A percentile compares a stretch with the other conserved stretches of the same genome.
phyloP scores from a whole-genome alignment of 805 yeast species.

The Schizosaccharomyces japonicus region DNA sequence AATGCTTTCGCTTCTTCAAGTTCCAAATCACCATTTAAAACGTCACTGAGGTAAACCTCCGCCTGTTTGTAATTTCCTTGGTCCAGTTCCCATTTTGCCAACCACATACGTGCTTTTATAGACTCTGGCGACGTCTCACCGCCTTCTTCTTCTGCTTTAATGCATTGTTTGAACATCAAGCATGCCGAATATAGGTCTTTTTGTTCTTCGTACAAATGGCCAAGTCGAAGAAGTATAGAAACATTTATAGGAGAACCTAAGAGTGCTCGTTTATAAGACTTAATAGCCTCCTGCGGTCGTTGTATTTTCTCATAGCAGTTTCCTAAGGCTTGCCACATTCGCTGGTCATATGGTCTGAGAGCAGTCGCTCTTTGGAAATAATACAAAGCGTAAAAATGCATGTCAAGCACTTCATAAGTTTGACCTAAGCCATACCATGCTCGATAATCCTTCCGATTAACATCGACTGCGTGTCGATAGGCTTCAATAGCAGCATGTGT shows the following conservation, averaged over 20 bases:
- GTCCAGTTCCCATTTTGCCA: conserved; percentile 2
- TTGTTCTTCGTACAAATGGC: conserved; percentile 35
- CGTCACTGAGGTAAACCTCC: conserved; percentile 1
- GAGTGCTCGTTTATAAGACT: conserved; percentile 59
- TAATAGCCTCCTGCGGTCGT: conserved; percentile 47
- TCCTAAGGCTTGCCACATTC: conserved; percentile 94
- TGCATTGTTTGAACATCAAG: conserved; percentile 15
- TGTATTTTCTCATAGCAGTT: conserved; percentile 64
- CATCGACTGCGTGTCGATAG: conserved; percentile 77
- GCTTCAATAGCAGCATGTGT: conserved; percentile 94
- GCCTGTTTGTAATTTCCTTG: background rate
- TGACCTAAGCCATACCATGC: conserved; percentile 99
- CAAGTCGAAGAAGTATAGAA: conserved; percentile 39
- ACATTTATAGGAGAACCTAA: conserved; percentile 32
- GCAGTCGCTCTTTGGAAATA: conserved; percentile 81
- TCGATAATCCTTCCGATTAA: conserved; percentile 66
- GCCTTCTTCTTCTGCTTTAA: conserved; percentile 1
- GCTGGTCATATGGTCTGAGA: conserved; percentile 51
- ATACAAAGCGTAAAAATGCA: conserved; percentile 77
- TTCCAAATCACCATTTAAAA: background rate
- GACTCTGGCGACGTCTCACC: background rate
- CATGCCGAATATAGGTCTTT: conserved; percentile 31
- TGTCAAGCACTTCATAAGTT: conserved; percentile 87
- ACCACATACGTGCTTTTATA: conserved; percentile 2
- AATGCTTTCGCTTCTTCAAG: conserved; percentile 5